Percentiles rank a stretch among this genome's conserved stretches.
Evolutionary conservation across 805 yeast species (phyloP).

Genomic region (Candida lessepsii): DNA sequence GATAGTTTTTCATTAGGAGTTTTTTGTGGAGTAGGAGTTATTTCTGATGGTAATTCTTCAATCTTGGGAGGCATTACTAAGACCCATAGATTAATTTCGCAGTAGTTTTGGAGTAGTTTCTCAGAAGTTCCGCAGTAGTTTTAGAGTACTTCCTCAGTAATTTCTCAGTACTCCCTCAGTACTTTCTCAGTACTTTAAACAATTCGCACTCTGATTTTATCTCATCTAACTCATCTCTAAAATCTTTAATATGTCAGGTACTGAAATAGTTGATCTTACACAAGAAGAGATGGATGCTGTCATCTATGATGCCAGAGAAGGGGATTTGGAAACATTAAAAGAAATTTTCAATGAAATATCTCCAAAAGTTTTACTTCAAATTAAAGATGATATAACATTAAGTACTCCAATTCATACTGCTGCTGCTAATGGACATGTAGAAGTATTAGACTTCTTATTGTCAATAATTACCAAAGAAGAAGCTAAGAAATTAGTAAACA

Average conservation of each 20-base stretch:
- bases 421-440: slow-evolving; percentile 87
- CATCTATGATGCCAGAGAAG: slow-evolving; percentile 80
- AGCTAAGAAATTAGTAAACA: slow-evolving; percentile 33
- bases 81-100: background rate
- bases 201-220: background rate
- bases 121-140: too few species aligned
- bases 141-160: too few species aligned
- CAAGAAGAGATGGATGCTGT: slow-evolving; percentile 84
- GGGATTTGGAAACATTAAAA: slow-evolving; percentile 75
- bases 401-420: slow-evolving; percentile 93
- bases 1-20: background rate
- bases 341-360: slow-evolving; percentile 63
- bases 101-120: too few species aligned
- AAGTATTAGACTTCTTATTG: slow-evolving; percentile 60
- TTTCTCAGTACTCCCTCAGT: too few species aligned
- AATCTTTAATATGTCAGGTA: slow-evolving; percentile 16
- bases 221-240: background rate
- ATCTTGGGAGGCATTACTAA: slow-evolving; percentile 19
- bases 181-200: too few species aligned
- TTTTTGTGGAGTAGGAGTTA: background rate
- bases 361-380: slow-evolving; percentile 39
- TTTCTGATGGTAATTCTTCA: slow-evolving; percentile 16
- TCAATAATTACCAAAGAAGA: slow-evolving; percentile 45
- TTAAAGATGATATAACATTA: slow-evolving; percentile 61
- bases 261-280: slow-evolving; percentile 29